Evolutionary conservation across 1,139 yeast species (phyloP), one percentile per base, ranked within the genome.

Genomic region (Kazachstania sp.): DNA sequence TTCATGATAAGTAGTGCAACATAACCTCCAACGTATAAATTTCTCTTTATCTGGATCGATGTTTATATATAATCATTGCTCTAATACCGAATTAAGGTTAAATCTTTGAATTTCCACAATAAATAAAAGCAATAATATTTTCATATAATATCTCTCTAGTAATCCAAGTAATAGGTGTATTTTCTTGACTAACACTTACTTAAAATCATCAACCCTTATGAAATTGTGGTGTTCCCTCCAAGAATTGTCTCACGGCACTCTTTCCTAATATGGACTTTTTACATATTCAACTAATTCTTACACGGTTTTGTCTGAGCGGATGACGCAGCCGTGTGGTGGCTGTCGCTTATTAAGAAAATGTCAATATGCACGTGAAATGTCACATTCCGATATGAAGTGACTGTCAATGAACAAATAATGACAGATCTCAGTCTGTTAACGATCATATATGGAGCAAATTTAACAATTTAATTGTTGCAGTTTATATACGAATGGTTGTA

Each of bases 181-280:
- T 23, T 23, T 23, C 28, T 23, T 23, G 28, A 23, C 28, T 23
- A 23, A 23, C 6, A 9, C 28, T 23, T 23, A 7, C 8, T 23
- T 23, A 23, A 23, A 23, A 4, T 9, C 28, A 23, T 23, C 28
- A 23, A 4, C 28, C 28, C 28, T 15, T 32, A 13, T 32, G 8
- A 12, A 32, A 32, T 16, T 32, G 36, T 32, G 36, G 36, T 32
- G 36, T 13, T 15, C 18, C 3, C 19, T 16, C 19, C 13, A 18
- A 11, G 32, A 30, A 30, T 16, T 38, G 41, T 38, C 41, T 38
- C 20, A 38, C 41, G 41, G 41, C 41, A 20, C 18, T 38, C 26
- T 32, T 32, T n/a, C 18, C 5, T 7, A 23, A 23, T 23, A 9
- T 23, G 28, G 28, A 23, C 9, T 23, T 23, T 23, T 9, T 23